These are phyloP conservation scores for Domatiomyces globalis DNA, from an alignment of 2,329 filamentous ascomycete species.

Conservation along the genomic window DNA sequence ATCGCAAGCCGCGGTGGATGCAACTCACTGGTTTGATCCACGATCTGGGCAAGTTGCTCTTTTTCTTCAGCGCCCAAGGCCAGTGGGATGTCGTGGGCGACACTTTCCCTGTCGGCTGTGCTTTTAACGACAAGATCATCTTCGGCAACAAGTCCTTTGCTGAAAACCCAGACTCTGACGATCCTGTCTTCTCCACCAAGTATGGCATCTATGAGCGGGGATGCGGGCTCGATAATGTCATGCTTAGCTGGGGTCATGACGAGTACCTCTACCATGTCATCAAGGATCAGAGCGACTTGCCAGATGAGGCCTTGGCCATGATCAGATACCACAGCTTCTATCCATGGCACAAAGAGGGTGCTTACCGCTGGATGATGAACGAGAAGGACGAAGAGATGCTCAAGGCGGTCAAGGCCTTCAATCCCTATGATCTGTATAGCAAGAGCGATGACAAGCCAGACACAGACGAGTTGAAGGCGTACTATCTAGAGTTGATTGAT, in stretches of 20 bases:
- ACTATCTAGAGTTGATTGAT: constrained; percentile 60
- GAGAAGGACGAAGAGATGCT: constrained; percentile 68
- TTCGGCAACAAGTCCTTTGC: constrained; percentile 61
- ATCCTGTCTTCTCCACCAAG: constrained; percentile 61
- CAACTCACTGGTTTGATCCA: constrained; percentile 35
- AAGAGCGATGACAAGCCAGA: constrained; percentile 73
- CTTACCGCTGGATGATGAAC: constrained; percentile 71
- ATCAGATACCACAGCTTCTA: constrained; percentile 90
- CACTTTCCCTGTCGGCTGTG: constrained; percentile 34
- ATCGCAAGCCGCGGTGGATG: constrained; percentile 41
- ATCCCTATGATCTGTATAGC: constrained; percentile 83
- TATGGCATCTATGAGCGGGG: constrained; percentile 66
- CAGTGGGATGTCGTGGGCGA: constrained; percentile 86
- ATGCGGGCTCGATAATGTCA: constrained; percentile 73
- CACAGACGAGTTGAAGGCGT: constrained; percentile 62
- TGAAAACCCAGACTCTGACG: constrained; percentile 57
- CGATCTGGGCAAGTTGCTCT: constrained; percentile 33
- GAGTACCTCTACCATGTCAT: constrained; percentile 79
- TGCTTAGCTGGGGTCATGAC: constrained; percentile 83
- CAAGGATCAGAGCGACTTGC: constrained; percentile 66
- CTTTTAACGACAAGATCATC: constrained; percentile 56
- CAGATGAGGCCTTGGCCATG: constrained; percentile 75
- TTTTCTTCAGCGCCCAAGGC: constrained; percentile 56
- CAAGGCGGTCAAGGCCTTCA: constrained; percentile 69
- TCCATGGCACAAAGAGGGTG: constrained; percentile 72